Percentiles rank a stretch among this genome's conserved stretches.
Evolutionary conservation across 352 stramenopile genomes (phyloP).

Genomic region (Phytophthora sp.): DNA sequence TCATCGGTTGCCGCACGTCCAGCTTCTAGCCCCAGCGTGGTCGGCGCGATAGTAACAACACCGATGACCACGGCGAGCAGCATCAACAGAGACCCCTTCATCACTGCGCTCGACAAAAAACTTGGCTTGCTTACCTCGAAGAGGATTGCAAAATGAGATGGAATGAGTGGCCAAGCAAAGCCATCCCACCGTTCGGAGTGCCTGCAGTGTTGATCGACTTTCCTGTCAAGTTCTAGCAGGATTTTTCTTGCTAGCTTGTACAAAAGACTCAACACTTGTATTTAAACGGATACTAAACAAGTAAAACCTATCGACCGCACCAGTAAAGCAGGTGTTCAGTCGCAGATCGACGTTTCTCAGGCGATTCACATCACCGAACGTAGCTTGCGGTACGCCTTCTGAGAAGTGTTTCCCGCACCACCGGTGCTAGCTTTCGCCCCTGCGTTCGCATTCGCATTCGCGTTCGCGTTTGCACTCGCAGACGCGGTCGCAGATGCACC

Average conservation of each 20-base stretch:
- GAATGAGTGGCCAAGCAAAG: no score
- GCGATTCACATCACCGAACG: not conserved
- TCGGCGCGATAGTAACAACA: not conserved
- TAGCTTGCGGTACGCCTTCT: slow-evolving; percentile 22
- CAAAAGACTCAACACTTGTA: no score
- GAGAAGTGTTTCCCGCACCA: not conserved
- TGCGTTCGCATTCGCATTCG: not conserved
- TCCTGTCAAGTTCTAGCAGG: no score
- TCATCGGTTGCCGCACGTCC: not conserved
- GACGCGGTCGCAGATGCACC: not conserved
- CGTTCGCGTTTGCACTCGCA: not conserved
- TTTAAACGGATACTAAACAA: no score
- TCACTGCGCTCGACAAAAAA: not conserved
- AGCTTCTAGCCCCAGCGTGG: not conserved
- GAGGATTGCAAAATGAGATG: not conserved
- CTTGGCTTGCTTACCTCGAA: not conserved
- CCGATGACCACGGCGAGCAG: not conserved
- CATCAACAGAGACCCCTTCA: not conserved
- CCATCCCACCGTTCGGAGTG: no score
- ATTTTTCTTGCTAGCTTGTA: no score
- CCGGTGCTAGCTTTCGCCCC: not conserved
- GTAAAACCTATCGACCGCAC: no score
- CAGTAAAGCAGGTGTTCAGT: no score
- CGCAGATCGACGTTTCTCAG: no score
- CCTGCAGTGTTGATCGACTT: no score